Conservation (phyloP, 331 rosid genomes). For the Malus hybrid region DNA sequence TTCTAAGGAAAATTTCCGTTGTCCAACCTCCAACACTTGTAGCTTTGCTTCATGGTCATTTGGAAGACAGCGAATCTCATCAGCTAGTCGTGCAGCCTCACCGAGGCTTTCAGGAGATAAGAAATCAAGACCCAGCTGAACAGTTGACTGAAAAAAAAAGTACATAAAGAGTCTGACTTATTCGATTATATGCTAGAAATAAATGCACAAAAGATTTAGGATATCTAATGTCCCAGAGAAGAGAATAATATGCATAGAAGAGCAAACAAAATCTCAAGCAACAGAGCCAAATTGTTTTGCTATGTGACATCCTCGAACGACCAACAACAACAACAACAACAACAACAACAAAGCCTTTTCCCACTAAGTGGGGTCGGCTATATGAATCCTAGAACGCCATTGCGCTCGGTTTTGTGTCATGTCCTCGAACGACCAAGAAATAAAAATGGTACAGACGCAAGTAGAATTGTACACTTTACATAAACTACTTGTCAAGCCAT, state of each 20-base stretch:
- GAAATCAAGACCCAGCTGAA: slow-evolving; percentile 94
- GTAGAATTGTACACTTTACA: background rate
- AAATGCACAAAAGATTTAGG: too few relatives aligned
- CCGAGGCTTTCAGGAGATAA: slow-evolving; percentile 94
- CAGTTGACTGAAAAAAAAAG: slow-evolving; percentile 65
- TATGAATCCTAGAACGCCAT: too few relatives aligned
- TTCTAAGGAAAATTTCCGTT: slow-evolving; percentile 19
- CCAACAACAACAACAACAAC: too few relatives aligned
- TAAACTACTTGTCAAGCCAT: background rate
- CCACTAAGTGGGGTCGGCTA: too few relatives aligned
- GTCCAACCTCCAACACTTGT: slow-evolving; percentile 90
- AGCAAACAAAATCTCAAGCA: background rate
- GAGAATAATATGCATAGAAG: background rate
- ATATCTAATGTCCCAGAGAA: background rate
- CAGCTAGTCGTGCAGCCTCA: slow-evolving; percentile 76
- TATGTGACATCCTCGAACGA: too few relatives aligned
- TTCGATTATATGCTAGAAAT: background rate
- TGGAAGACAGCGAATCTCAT: slow-evolving; percentile 81
- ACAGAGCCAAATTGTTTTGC: too few relatives aligned
- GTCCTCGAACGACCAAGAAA: too few relatives aligned
- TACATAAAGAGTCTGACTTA: background rate
- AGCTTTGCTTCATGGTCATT: slow-evolving; percentile 84
- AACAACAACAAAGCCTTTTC: too few relatives aligned
- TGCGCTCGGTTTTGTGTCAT: too few relatives aligned
- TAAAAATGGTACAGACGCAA: background rate